phyloP scores from a whole-genome alignment of 176 grass and related monocot genomes.

The Lolium rigidum region DNA sequence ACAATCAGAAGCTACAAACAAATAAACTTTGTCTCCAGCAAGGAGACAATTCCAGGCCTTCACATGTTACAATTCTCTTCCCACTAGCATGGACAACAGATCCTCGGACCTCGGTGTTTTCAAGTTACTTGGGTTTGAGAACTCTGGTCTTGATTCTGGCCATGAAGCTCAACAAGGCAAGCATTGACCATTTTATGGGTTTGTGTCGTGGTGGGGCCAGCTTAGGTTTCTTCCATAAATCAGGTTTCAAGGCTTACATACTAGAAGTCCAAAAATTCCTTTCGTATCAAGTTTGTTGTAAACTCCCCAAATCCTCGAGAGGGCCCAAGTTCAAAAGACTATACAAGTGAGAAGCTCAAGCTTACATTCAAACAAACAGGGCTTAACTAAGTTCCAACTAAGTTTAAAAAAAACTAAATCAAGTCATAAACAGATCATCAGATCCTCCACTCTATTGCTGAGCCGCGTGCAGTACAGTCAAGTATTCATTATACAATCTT shows the following conservation, averaged over 20 bases:
- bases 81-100: background rate
- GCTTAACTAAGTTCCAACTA: slow-evolving; percentile 23
- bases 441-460: background rate
- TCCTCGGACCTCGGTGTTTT: slow-evolving; percentile 2
- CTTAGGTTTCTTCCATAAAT: background rate
- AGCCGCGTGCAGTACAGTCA: background rate
- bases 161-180: background rate
- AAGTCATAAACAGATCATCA: background rate
- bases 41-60: background rate
- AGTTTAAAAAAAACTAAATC: background rate
- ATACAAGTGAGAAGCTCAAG: background rate
- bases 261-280: background rate
- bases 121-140: slow-evolving; percentile 21
- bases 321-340: background rate
- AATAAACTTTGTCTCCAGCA: slow-evolving; percentile 20
- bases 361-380: background rate
- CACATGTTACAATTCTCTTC: background rate
- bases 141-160: background rate
- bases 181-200: background rate
- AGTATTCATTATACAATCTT: slow-evolving; percentile 4
- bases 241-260: background rate
- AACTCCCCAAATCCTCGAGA: background rate
- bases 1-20: background rate
- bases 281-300: background rate
- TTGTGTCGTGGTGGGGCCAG: background rate